Evolutionary conservation across 805 yeast species (phyloP).

Genomic region (Huiozyma naganishii): DNA sequence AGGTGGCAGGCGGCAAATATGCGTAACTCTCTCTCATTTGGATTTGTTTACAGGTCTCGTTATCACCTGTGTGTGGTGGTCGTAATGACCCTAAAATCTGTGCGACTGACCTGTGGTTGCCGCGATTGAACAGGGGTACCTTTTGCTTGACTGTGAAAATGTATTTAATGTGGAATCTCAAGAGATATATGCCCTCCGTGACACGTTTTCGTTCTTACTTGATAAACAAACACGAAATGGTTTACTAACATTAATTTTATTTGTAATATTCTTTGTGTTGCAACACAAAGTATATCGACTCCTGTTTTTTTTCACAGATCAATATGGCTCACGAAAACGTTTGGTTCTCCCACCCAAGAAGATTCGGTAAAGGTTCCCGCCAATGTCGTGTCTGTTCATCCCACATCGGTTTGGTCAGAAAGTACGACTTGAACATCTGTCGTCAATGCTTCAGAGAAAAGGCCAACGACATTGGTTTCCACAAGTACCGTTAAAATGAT

Average conservation of each 20-base stretch:
- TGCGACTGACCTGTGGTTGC: no score
- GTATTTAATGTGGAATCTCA: no score
- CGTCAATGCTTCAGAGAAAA: slow-evolving; percentile 99
- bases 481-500: slow-evolving; percentile 82
- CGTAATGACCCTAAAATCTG: no score
- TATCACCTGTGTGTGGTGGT: no score
- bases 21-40: no score
- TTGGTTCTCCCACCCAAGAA: slow-evolving; percentile 99
- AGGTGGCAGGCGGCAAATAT: no score
- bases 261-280: no score
- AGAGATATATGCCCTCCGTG: no score
- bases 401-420: slow-evolving; percentile 99
- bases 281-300: background rate
- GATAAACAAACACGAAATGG: slow-evolving; percentile 1
- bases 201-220: no score
- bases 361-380: slow-evolving; percentile 99
- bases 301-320: slow-evolving; percentile 9
- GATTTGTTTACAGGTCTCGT: no score
- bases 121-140: no score
- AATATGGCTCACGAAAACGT: slow-evolving; percentile 99
- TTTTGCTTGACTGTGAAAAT: no score
- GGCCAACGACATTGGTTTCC: slow-evolving; percentile 98
- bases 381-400: slow-evolving; percentile 98
- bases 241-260: background rate
- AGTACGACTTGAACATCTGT: slow-evolving; percentile 98